Evolutionary conservation across 2,329 filamentous ascomycete genomes (phyloP).

Genomic region (Colletotrichum graminicola): DNA sequence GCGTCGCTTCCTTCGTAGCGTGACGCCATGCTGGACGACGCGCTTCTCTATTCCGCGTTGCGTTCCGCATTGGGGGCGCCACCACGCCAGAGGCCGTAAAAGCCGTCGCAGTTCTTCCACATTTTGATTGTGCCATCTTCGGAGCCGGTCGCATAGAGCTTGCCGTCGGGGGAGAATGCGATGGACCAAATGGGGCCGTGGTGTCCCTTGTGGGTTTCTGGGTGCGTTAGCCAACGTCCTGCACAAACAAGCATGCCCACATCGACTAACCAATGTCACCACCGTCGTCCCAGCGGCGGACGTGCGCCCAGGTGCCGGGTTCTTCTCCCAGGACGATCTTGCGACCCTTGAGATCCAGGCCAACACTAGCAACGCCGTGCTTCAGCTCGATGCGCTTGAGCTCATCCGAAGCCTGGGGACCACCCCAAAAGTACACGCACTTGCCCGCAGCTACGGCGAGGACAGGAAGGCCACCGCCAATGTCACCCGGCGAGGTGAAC

Average conservation of each 20-base stretch:
- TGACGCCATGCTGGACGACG: slow-evolving; percentile 35
- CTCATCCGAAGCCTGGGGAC: slow-evolving; percentile 73
- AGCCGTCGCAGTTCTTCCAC: slow-evolving; percentile 78
- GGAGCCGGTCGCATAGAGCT: slow-evolving; percentile 94
- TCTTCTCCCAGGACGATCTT: slow-evolving; percentile 92
- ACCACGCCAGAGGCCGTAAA: slow-evolving; percentile 73
- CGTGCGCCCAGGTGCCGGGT: slow-evolving; percentile 95
- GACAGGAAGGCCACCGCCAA: slow-evolving; percentile 77
- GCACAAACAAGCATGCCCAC: background rate
- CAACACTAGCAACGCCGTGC: slow-evolving; percentile 92
- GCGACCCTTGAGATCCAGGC: slow-evolving; percentile 82
- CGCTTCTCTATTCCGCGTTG: slow-evolving; percentile 40
- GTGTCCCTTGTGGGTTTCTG: slow-evolving; percentile 94
- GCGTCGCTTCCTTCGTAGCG: slow-evolving; percentile 27
- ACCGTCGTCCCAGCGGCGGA: slow-evolving; percentile 89
- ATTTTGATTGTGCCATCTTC: slow-evolving; percentile 98
- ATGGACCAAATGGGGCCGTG: slow-evolving; percentile 98
- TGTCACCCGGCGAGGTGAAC: slow-evolving; percentile 70
- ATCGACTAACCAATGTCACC: slow-evolving; percentile 75
- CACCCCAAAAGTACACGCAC: slow-evolving; percentile 92
- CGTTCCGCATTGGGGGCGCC: slow-evolving; percentile 47
- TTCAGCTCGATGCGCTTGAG: slow-evolving; percentile 85
- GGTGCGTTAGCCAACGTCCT: slow-evolving; percentile 27
- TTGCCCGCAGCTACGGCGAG: slow-evolving; percentile 95
- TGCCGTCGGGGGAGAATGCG: slow-evolving; percentile 93